Percentiles rank a stretch among this genome's conserved stretches.
phyloP scores from a whole-genome alignment of 2,329 filamentous ascomycete species.

The Nemania bipapillata region DNA sequence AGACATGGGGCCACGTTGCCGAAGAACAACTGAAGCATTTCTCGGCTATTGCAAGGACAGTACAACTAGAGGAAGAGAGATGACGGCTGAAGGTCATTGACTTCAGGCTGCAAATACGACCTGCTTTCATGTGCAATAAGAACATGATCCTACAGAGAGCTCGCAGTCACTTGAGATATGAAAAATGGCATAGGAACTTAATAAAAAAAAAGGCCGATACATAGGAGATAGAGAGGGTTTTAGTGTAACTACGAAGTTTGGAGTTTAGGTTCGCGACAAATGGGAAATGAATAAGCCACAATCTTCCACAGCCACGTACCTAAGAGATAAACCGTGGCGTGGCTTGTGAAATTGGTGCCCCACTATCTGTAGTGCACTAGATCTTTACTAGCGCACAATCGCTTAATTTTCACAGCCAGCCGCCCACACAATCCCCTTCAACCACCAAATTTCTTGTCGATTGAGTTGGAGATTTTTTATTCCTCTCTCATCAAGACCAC shows the following conservation, averaged over 20 bases:
- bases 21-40: conserved; percentile 45
- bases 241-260: background rate
- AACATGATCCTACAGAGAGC: background rate
- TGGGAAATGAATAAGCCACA: conserved; percentile 26
- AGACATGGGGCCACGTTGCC: conserved; percentile 48
- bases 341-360: conserved; percentile 20
- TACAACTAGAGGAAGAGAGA: conserved; percentile 19
- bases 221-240: too few relatives aligned
- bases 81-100: background rate
- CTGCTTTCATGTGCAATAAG: conserved; percentile 13
- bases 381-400: conserved; percentile 41
- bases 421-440: conserved; percentile 46
- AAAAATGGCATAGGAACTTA: background rate
- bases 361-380: conserved; percentile 6
- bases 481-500: conserved; percentile 45
- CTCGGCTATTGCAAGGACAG: conserved; percentile 40
- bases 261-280: too few relatives aligned
- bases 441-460: conserved; percentile 46
- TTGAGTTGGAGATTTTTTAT: conserved; percentile 45
- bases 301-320: background rate
- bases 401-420: conserved; percentile 46
- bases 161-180: background rate
- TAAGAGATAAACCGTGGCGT: background rate
- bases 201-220: too few relatives aligned
- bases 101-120: background rate